phyloP scores from a whole-genome alignment of 768 basidiomycete species.

The Leccinum disarticulatum region DNA sequence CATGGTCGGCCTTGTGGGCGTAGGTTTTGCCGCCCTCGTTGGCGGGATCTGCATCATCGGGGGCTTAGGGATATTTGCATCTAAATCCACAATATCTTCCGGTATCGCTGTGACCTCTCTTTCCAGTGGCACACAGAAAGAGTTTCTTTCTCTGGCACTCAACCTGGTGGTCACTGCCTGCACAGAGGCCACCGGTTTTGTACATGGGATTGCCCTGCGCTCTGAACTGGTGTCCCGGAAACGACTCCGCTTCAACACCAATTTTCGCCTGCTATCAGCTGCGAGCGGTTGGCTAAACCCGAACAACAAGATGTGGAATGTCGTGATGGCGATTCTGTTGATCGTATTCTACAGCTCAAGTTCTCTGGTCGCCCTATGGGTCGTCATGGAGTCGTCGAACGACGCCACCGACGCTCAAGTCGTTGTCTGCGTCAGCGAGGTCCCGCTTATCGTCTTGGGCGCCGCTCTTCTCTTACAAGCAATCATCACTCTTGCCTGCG shows the following conservation, averaged over 20 bases:
- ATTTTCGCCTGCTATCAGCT: constrained; percentile 31
- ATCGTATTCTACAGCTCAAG: constrained; percentile 31
- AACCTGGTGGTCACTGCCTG: constrained; percentile 29
- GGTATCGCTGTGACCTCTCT: constrained; percentile 25
- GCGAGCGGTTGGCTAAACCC: constrained; percentile 19
- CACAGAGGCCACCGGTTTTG: constrained; percentile 31
- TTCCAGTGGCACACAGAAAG: constrained; percentile 11
- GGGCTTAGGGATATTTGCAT: constrained; percentile 25
- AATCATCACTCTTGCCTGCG: constrained; percentile 24
- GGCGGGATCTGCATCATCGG: constrained; percentile 24
- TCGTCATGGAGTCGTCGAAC: constrained; percentile 18
- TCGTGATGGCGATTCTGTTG: constrained; percentile 29
- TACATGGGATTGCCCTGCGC: constrained; percentile 30
- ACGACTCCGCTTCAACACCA: constrained; percentile 30
- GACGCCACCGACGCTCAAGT: background rate
- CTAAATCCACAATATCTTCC: constrained; percentile 23
- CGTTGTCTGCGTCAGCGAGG: constrained; percentile 24
- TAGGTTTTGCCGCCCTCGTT: constrained; percentile 24
- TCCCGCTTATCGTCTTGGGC: constrained; percentile 31
- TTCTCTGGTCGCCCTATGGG: constrained; percentile 23
- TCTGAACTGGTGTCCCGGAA: constrained; percentile 26
- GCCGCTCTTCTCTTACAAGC: constrained; percentile 25
- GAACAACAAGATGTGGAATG: constrained; percentile 23
- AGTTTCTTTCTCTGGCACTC: constrained; percentile 26
- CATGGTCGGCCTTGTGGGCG: constrained; percentile 24